Evolutionary conservation across 257 asterid species (phyloP), one percentile per base, ranked within the genome.

Genomic region (Nicotiana tabacum): DNA sequence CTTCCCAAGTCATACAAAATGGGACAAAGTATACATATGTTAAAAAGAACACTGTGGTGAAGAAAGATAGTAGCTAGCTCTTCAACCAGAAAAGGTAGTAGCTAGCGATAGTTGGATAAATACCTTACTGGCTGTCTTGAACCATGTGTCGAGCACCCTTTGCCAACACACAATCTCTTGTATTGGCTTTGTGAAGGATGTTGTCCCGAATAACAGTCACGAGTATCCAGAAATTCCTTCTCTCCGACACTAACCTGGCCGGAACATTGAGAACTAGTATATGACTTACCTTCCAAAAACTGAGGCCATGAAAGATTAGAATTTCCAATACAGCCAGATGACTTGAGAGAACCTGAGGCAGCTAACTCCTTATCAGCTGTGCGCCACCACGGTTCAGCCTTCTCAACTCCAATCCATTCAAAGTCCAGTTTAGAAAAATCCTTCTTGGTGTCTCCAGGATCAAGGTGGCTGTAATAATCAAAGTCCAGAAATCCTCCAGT

Each of bases 351-450:
- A 85, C 83, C 85, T 78, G 88, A 86, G 21, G 84, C 69, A 24
- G 86, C 57, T 55, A 86, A 89, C 68, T 85, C 87, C 48, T 83
- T 91, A 78, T 87, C 90, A 88, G 88, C 87, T 12, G 90, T 74
- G 74, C 90, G 86, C 95, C 95, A 91, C 95, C 95, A 91, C 2
- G 95, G 95, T 66, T 88, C 90, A 16, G 85, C 82, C 78, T 89
- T 89, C 89, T 88, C 67, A 56, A 91, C 84, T 61, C 87, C 93
- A 62, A 86, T 77, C 90, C 91, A 89, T 24, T 89, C 78, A 12
- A 91, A 87, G 66, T 90, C 92, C 78, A 85, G 15, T 67, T 87
- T 82, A 68, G 93, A 83, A 82, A 74, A 83, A 82, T 80, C 86
- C 87, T 88, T 89, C 39, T 84, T 82, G 4, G 90, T 76, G 48